Evolutionary conservation across 805 yeast genomes (phyloP).

Genomic region (Nakazawaea sp.): DNA sequence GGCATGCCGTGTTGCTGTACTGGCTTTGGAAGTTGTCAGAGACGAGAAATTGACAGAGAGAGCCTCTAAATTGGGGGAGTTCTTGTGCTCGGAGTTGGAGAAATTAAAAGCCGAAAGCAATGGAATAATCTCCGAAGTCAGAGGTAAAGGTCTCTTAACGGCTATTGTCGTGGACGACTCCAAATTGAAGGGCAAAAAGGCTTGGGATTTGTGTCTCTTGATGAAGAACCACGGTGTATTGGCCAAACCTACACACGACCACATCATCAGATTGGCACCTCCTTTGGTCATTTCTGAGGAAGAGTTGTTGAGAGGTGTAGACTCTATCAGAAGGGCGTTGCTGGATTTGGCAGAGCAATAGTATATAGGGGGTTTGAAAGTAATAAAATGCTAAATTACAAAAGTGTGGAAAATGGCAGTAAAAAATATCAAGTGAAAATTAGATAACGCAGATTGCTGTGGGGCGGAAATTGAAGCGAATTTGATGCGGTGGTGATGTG

Average conservation of each 20-base stretch:
- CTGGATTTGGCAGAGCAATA: constrained; percentile 47
- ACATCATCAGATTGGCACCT: constrained; percentile 93
- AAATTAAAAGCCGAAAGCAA: constrained; percentile 44
- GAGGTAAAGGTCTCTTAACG: constrained; percentile 82
- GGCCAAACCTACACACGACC: constrained; percentile 96
- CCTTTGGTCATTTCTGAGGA: constrained; percentile 88
- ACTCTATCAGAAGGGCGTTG: constrained; percentile 58
- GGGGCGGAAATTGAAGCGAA: too few relatives aligned
- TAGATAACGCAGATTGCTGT: too few relatives aligned
- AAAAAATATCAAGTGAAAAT: too few relatives aligned
- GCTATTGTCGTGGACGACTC: constrained; percentile 88
- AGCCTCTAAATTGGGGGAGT: constrained; percentile 63
- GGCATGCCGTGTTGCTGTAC: constrained; percentile 88
- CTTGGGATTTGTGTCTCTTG: constrained; percentile 91
- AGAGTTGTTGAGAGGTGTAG: constrained; percentile 78
- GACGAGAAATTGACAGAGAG: constrained; percentile 84
- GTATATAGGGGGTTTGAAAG: too few relatives aligned
- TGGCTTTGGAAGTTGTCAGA: constrained; percentile 83
- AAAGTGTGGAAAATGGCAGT: too few relatives aligned
- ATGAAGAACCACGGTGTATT: constrained; percentile 86
- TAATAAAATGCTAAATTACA: too few relatives aligned
- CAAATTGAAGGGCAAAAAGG: constrained; percentile 82
- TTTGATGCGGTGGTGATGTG: too few relatives aligned
- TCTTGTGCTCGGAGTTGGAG: constrained; percentile 52
- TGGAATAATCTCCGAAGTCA: constrained; percentile 52